Base-by-base conservation (phyloP, 805 yeast genomes). In the Phaffomyces thermotolerans region DNA sequence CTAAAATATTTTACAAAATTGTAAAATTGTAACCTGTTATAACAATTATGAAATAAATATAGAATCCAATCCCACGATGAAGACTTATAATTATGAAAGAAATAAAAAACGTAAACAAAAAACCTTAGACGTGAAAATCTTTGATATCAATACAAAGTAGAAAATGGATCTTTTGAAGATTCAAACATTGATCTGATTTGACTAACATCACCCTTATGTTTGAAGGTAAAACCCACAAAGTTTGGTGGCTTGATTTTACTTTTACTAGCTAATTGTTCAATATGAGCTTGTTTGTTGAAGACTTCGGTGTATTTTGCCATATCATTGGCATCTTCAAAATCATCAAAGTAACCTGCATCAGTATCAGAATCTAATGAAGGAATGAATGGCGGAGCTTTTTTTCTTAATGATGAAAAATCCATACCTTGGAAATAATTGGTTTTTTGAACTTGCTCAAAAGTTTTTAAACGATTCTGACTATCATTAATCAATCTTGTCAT, bases 331-430 rank as follows among this genome's bases (percentile, higher is more conserved):
- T 89, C 93, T 46, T 87, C 87, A 63, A 93, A 93, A 64, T 93
- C 99, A 66, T 93, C 99, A 61, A 93, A 93, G 66, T 93, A 93
- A 1, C 99, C 99, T 0, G 98, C 98, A 66, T 93, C 99, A 50
- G 89, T 93, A 57, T 93, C 99, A 48, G 89, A 86, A 60, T 93
- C 98, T 51, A 93, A 72, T 56, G 95, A 96, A 4, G 99, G 99
- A 17, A 93, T 85, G 63, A 93, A 93, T 31, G 99, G 99, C 5
- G 99, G 97, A 20, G 81, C 73, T 48, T 79, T 73, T 29, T 64
- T 67, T 57, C 96, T 75, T 52, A 93, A 64, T 10, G 66, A 66
- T 6, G 73, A 77, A 82, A 95, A 91, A 57, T 86, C 82, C 25
- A 88, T 78, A 55, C 91, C 98, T 25, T 78, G 67, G 56, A 91